phyloP scores from a whole-genome alignment of 2,329 filamentous ascomycete species.

The Aspergillus caelatus region DNA sequence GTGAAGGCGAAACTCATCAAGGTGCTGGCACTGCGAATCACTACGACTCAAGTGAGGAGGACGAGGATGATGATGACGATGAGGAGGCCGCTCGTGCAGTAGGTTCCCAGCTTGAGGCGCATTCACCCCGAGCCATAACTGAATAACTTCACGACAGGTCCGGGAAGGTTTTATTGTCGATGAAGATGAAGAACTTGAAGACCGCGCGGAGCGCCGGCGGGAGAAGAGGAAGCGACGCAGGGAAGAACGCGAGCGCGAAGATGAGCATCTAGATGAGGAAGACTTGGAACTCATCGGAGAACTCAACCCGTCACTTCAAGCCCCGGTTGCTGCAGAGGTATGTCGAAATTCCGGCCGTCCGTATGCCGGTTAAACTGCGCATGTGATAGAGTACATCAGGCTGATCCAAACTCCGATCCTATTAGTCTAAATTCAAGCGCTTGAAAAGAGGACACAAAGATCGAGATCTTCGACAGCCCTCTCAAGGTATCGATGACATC shows the following conservation, averaged over 20 bases:
- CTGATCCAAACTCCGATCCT: conserved; percentile 10
- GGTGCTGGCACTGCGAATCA: conserved; percentile 44
- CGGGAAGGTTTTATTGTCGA: conserved; percentile 96
- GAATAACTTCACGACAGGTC: conserved; percentile 57
- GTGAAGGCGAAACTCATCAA: conserved; percentile 56
- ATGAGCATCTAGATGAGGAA: conserved; percentile 85
- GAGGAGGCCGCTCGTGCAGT: conserved; percentile 81
- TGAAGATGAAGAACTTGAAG: conserved; percentile 81
- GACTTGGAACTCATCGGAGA: conserved; percentile 94
- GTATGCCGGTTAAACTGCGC: background rate
- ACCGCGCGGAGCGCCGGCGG: conserved; percentile 60
- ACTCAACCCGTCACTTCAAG: conserved; percentile 70
- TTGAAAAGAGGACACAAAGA: conserved; percentile 88
- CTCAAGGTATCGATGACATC: conserved; percentile 82
- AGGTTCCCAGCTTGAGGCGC: conserved; percentile 29
- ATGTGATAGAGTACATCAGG: conserved; percentile 7
- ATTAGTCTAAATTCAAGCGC: conserved; percentile 87
- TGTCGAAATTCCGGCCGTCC: conserved; percentile 25
- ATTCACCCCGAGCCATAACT: conserved; percentile 9
- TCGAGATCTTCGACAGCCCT: conserved; percentile 57
- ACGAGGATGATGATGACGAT: conserved; percentile 90
- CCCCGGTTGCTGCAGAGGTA: conserved; percentile 71
- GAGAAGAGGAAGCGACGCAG: conserved; percentile 77
- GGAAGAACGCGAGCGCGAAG: conserved; percentile 79
- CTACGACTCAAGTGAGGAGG: conserved; percentile 87